Evolutionary conservation across 192 early-diverging fungal genomes (phyloP).

Genomic region (Umbelopsis isabellina): DNA sequence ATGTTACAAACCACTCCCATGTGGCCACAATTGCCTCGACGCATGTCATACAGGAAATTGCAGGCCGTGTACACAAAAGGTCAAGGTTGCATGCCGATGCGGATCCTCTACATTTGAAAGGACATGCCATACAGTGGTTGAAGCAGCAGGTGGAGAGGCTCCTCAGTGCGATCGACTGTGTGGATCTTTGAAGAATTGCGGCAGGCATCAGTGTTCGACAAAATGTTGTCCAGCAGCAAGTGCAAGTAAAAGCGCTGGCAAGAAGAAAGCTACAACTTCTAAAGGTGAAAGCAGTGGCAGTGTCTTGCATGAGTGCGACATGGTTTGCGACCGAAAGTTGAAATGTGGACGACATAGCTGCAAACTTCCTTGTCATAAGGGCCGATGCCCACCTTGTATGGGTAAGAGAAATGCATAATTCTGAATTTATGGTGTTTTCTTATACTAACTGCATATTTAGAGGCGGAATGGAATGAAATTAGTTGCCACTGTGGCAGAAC

Average conservation of each 20-base stretch:
- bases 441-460: slow-evolving; percentile 25
- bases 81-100: slow-evolving; percentile 68
- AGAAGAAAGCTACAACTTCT: slow-evolving; percentile 23
- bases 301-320: slow-evolving; percentile 64
- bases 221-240: slow-evolving; percentile 65
- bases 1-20: slow-evolving; percentile 62
- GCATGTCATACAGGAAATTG: slow-evolving; percentile 69
- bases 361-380: slow-evolving; percentile 75
- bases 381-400: slow-evolving; percentile 75
- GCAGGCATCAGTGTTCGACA: slow-evolving; percentile 69
- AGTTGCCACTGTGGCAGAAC: slow-evolving; percentile 88
- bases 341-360: slow-evolving; percentile 85
- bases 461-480: slow-evolving; percentile 81
- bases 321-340: slow-evolving; percentile 74
- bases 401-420: slow-evolving; percentile 29
- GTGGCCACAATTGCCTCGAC: slow-evolving; percentile 62
- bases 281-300: slow-evolving; percentile 35
- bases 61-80: slow-evolving; percentile 55
- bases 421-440: not conserved
- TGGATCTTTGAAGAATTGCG: slow-evolving; percentile 61
- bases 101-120: slow-evolving; percentile 51
- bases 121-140: slow-evolving; percentile 47
- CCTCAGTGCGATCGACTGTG: slow-evolving; percentile 69
- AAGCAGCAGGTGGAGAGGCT: slow-evolving; percentile 44
- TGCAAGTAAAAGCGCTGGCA: slow-evolving; percentile 31